Evolutionary conservation across 1,284 basidiomycete genomes (phyloP), one percentile per base, ranked within the genome.

Genomic region (Paramarasmius palmivorus): DNA sequence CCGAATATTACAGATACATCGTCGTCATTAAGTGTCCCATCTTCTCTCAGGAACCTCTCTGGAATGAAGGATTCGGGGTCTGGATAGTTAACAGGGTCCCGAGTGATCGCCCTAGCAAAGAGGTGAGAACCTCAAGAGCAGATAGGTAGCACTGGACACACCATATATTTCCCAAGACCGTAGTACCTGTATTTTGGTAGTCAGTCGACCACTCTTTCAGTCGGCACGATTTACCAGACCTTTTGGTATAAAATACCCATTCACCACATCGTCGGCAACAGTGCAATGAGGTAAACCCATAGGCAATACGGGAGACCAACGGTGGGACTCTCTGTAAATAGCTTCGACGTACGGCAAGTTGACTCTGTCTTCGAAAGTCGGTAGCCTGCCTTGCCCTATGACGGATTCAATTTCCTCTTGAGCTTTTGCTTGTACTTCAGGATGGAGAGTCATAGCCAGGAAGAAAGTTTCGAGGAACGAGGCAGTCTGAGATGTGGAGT

Each of bases 391-490:
- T 12, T 52, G 29, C 14, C 73, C 72, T 22, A 75, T 56, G 47
- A 73, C 65, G 7, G 49, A 29, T 46, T 68, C 69, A 20, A 76
- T 60, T 49, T 75, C 70, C 17, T 58, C 60, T 57, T 76, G 74
- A 1, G 72, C 77, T 42, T 64, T 67, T 46, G 50, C 52, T 49
- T 77, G 68, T 15, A 69, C 66, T 10, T 74, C 65, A 1, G 78
- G 77, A 60, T 72, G 62, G 39, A 68, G 62, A 19, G 69, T 60
- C 76, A 79, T 77, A 15, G 71, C 70, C 20, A 73, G 66, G 39
- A 78, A 55, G 59, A 78, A 74, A 40, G 67, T 68, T 42, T 65
- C 64, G 23, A 75, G 58, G 15, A 66, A 59, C 17, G 74, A 68
- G 44, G 69, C 65, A 2, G 72, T 76, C 48, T 50, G 15, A 20